Percentiles rank a stretch among this genome's conserved stretches.
These are phyloP conservation scores for Trichoderma koningii DNA, from an alignment of 2,329 filamentous ascomycete species.

Conservation along the genomic window DNA sequence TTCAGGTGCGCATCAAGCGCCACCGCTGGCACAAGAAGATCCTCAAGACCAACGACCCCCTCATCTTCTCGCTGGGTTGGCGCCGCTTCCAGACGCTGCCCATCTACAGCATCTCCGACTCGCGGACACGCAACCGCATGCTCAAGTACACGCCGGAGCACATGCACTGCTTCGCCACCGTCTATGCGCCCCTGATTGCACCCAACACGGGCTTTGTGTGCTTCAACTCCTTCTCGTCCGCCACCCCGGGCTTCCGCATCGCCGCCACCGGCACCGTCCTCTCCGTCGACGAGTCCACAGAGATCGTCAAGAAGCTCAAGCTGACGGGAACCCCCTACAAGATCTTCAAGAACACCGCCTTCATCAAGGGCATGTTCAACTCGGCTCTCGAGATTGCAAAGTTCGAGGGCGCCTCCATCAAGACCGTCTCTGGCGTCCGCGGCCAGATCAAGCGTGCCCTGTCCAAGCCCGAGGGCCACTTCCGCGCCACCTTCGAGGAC, in stretches of 20 bases:
- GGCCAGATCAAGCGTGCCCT: slow-evolving; percentile 97
- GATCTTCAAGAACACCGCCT: slow-evolving; percentile 98
- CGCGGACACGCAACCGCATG: slow-evolving; percentile 91
- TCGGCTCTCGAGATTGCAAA: slow-evolving; percentile 92
- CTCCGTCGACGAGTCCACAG: slow-evolving; percentile 90
- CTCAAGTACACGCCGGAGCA: slow-evolving; percentile 99
- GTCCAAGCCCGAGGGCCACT: slow-evolving; percentile 90
- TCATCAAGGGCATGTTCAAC: slow-evolving; percentile 98
- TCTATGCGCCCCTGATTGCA: slow-evolving; percentile 92
- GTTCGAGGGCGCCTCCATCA: slow-evolving; percentile 94
- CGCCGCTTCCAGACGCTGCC: slow-evolving; percentile 89
- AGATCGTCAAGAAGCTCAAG: slow-evolving; percentile 99
- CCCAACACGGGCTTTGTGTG: slow-evolving; percentile 96
- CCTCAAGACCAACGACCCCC: slow-evolving; percentile 93
- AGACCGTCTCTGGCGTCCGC: slow-evolving; percentile 91
- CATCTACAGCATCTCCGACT: slow-evolving; percentile 94
- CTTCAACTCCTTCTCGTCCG: slow-evolving; percentile 83
- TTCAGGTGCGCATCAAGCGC: slow-evolving; percentile 94
- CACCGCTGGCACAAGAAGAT: slow-evolving; percentile 99
- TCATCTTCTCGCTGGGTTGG: slow-evolving; percentile 97
- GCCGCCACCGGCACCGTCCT: slow-evolving; percentile 92
- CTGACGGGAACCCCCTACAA: slow-evolving; percentile 92
- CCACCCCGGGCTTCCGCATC: slow-evolving; percentile 87
- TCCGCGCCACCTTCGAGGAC: slow-evolving; percentile 97
- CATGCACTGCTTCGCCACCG: slow-evolving; percentile 97